Base-by-base conservation (phyloP, 441 rosid genomes). In the Populus trichocarpa region DNA sequence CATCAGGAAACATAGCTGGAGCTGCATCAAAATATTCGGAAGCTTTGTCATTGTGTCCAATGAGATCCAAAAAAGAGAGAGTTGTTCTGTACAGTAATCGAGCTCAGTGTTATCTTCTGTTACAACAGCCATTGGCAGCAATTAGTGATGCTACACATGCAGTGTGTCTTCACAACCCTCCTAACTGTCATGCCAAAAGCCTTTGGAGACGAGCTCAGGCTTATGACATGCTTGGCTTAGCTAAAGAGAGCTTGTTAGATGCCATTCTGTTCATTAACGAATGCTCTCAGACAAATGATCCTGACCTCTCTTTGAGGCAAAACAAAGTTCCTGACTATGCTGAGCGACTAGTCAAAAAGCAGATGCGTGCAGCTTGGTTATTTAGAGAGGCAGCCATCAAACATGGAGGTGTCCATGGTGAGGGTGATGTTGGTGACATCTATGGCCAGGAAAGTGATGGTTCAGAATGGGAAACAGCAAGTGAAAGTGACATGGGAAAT, bases 131-230 rank as follows among this genome's bases (percentile, higher is more conserved):
- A 18, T 67, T 88, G 79, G 89, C 90, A 78, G 98, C 98, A 30
- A 91, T 96, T 78, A 92, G 96, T 26, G 99, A 96, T 81, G 97
- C 97, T 20, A 92, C 98, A 8, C 93, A 83, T 30, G 97, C 99
- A 10, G 91, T 96, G 67, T 88, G 95, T 81, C 90, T 93, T 78
- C 97, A 96, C 77, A 91, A 82, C 83, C 98, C 99, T 0, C 89
- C 87, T 35, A 96, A 96, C 81, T 88, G 94, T 25, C 99, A 96
- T 81, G 99, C 98, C 30, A 96, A 94, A 87, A 92, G 97, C 83
- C 97, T 93, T 1, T 96, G 99, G 99, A 92, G 98, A 82, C 90
- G 99, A 86, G 98, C 99, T 75, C 97, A 96, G 80, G 99, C 98
- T 42, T 96, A 93, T 81, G 99, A 96, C 85, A 96, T 93, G 96